phyloP scores from a whole-genome alignment of 768 basidiomycete species.

The Serendipita vermifera region DNA sequence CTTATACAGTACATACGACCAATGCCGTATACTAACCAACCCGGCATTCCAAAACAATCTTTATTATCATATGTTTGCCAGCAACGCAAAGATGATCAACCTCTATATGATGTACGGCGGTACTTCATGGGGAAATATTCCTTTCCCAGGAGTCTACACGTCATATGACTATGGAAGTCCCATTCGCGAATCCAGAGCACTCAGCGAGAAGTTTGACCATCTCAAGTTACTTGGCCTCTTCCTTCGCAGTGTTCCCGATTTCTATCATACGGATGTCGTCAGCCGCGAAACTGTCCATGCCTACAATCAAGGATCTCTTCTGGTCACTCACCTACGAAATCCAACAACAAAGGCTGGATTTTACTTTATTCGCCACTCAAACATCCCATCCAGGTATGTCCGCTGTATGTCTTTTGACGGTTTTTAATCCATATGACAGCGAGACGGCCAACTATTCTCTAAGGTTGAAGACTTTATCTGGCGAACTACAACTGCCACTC shows the following conservation, averaged over 20 bases:
- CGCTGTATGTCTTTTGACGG: not conserved
- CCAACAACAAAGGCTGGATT: conserved; percentile 54
- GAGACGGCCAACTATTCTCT: conserved; percentile 44
- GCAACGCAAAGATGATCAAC: conserved; percentile 68
- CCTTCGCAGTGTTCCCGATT: conserved; percentile 63
- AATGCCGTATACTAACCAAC: conserved; percentile 55
- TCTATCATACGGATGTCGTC: conserved; percentile 67
- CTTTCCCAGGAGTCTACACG: conserved; percentile 63
- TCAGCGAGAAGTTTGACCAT: conserved; percentile 60
- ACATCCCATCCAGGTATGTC: conserved; percentile 33
- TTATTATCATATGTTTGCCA: conserved; percentile 63
- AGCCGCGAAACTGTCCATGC: conserved; percentile 42
- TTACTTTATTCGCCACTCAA: conserved; percentile 53
- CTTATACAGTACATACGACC: conserved; percentile 29
- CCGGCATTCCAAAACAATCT: conserved; percentile 68
- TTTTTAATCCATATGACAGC: conserved; percentile 21
- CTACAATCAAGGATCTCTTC: conserved; percentile 32
- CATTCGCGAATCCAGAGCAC: conserved; percentile 42
- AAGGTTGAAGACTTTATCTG: conserved; percentile 41
- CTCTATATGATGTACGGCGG: conserved; percentile 84
- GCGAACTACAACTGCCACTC: conserved; percentile 43
- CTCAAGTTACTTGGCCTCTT: conserved; percentile 68
- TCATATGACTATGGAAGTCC: conserved; percentile 71
- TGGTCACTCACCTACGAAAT: conserved; percentile 52
- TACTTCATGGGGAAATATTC: conserved; percentile 73